Evolutionary conservation across 805 yeast genomes (phyloP).

Genomic region (Cyberlindnera maritima): DNA sequence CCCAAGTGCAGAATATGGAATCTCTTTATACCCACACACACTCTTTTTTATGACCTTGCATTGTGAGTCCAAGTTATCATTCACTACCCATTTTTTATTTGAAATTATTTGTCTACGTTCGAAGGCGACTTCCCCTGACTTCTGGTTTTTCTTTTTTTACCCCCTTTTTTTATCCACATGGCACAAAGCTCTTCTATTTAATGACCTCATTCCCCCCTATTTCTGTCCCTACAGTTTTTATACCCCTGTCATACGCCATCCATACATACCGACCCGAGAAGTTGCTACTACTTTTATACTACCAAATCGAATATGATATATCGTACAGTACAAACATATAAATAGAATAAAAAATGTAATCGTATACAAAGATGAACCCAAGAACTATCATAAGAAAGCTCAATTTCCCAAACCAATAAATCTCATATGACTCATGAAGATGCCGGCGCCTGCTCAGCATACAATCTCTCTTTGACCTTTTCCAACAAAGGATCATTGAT

Average conservation of each 20-base stretch:
- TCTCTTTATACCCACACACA: no score
- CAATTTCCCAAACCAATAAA: no score
- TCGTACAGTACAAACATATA: no score
- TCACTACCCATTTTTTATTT: not conserved
- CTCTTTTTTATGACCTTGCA: not conserved
- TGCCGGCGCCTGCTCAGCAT: not conserved
- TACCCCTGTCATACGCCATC: no score
- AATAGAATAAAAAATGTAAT: no score
- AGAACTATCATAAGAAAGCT: no score
- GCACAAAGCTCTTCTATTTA: not conserved
- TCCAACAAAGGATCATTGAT: constrained; percentile 22
- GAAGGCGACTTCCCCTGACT: not conserved
- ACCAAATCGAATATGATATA: no score
- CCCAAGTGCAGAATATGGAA: no score
- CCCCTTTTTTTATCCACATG: not conserved
- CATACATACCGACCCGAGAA: no score
- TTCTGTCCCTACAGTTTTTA: not conserved
- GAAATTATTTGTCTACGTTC: not conserved
- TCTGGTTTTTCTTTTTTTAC: not conserved
- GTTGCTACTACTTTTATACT: no score
- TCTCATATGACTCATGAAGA: no score
- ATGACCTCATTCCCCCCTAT: not conserved
- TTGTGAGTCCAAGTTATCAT: not conserved
- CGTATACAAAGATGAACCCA: no score
- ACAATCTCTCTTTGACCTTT: constrained; percentile 19